phyloP scores from a whole-genome alignment of 305 asterid genomes.

The Fraxinus velutina region DNA sequence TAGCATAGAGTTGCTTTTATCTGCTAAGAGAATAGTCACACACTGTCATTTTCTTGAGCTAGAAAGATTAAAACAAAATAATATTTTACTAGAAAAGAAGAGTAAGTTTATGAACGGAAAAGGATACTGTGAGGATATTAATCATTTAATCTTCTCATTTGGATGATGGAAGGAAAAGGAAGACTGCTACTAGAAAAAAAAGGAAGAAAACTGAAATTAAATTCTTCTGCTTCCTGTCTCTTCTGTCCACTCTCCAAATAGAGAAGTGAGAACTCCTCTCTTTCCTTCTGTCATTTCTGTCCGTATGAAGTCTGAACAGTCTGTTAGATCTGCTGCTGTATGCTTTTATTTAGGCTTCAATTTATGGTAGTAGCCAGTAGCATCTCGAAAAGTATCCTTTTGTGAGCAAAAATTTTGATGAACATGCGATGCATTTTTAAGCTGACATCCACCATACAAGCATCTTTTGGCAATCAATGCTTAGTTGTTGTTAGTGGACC shows the following conservation, averaged over 20 bases:
- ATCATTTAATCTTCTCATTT: neutral
- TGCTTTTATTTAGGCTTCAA: constrained; percentile 5
- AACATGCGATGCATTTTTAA: neutral
- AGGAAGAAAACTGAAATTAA: neutral
- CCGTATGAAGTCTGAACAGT: neutral
- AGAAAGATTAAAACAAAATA: neutral
- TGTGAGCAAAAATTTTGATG: neutral
- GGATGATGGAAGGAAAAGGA: neutral
- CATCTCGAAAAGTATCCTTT: neutral
- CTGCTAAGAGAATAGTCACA: neutral
- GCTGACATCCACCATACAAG: constrained; percentile 13
- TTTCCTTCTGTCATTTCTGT: neutral
- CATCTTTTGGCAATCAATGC: neutral
- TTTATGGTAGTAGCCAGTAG: constrained; percentile 1
- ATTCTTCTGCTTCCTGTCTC: neutral
- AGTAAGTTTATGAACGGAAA: constrained; percentile 1
- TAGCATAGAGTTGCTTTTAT: neutral
- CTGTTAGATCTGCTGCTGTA: constrained; percentile 5
- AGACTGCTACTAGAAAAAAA: neutral
- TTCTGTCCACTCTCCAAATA: neutral
- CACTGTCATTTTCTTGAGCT: neutral
- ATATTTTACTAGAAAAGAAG: constrained; percentile 1
- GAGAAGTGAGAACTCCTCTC: neutral
- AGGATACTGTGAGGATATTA: neutral
- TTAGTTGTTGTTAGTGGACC: neutral